phyloP scores from a whole-genome alignment of 2,329 filamentous ascomycete genomes.

The Penicillium sp. region DNA sequence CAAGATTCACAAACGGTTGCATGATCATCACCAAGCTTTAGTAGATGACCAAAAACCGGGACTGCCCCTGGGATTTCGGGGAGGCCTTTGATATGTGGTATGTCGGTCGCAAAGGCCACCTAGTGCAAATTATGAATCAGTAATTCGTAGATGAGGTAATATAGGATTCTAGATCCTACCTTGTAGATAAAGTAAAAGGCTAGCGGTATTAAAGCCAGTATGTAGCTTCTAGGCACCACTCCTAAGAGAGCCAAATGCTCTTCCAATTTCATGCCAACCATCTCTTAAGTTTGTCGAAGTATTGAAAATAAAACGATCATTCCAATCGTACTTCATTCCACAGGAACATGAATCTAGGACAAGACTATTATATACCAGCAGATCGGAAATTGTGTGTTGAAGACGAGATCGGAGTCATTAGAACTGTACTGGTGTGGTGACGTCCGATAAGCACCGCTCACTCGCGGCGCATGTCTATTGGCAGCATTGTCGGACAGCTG shows the following conservation, averaged over 20 bases:
- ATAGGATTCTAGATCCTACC: background rate
- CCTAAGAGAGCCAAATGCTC: constrained; percentile 2
- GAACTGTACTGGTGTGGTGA: background rate
- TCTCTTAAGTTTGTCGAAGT: background rate
- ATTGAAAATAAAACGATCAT: background rate
- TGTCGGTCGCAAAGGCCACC: constrained; percentile 49
- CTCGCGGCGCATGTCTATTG: background rate
- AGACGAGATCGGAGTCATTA: background rate
- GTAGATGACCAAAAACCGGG: constrained; percentile 63
- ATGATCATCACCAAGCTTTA: constrained; percentile 60
- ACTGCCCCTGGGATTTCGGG: constrained; percentile 60
- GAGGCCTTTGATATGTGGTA: constrained; percentile 59
- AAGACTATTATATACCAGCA: background rate
- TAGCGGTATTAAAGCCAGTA: constrained; percentile 9
- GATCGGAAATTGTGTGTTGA: background rate
- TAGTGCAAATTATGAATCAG: background rate
- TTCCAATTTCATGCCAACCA: constrained; percentile 10
- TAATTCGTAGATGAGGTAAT: background rate
- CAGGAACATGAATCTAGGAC: background rate
- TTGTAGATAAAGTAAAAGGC: constrained; percentile 12
- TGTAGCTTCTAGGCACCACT: background rate
- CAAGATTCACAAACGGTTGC: constrained; percentile 57
- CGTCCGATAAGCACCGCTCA: background rate
- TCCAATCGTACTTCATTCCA: background rate
- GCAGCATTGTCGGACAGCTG: background rate